phyloP scores from a whole-genome alignment of 352 stramenopile species.

The Phytophthora sp. region DNA sequence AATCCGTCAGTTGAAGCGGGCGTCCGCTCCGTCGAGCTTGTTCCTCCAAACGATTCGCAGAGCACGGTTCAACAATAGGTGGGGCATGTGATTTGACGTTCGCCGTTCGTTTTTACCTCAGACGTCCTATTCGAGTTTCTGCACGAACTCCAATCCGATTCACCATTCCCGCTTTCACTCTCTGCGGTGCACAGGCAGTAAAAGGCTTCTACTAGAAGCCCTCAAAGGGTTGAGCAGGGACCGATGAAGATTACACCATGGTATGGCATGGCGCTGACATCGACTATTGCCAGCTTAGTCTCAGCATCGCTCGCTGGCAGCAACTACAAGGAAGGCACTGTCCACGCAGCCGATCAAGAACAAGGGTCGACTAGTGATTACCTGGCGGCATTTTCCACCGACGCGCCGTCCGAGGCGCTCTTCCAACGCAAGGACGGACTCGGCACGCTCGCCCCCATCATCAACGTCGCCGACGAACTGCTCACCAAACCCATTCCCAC shows the following conservation, averaged over 20 bases:
- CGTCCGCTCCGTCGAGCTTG: conserved; percentile 8
- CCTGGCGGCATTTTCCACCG: conserved; percentile 40
- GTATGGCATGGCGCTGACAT: neutral
- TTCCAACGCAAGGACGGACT: conserved; percentile 50
- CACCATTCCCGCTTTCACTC: conserved; percentile 15
- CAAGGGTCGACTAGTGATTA: conserved; percentile 13
- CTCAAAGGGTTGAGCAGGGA: neutral
- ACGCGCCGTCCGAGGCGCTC: conserved; percentile 36
- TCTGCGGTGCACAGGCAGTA: neutral
- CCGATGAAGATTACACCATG: conserved; percentile 8
- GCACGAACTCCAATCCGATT: conserved; percentile 18
- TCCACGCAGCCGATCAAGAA: conserved; percentile 19
- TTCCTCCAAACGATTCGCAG: neutral
- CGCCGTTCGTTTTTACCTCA: neutral
- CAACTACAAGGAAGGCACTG: conserved; percentile 19
- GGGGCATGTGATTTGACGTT: conserved; percentile 9
- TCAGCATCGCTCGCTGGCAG: conserved; percentile 8
- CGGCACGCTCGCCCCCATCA: conserved; percentile 44
- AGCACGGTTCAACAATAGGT: neutral
- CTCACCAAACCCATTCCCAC: conserved; percentile 54
- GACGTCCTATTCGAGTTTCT: conserved; percentile 13
- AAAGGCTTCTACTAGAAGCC: neutral
- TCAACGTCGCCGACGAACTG: conserved; percentile 44
- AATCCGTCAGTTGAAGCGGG: conserved; percentile 6
- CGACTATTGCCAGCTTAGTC: neutral